These are phyloP conservation scores for Dictyostelium capitatum DNA, from an alignment of 78 protist species.

Conservation along the genomic window DNA sequence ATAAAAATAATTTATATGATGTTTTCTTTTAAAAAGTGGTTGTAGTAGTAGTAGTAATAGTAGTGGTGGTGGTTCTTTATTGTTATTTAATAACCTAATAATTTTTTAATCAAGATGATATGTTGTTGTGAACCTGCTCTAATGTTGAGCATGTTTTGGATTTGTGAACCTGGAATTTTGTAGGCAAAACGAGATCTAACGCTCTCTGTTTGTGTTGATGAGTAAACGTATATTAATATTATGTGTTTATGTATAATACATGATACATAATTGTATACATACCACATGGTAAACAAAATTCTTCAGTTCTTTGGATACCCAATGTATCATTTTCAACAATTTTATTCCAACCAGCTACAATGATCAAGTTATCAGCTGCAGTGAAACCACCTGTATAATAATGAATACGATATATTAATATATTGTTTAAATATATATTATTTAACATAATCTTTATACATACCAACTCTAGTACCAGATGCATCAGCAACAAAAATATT, in stretches of 20 bases:
- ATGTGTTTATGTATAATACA: no score
- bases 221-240: no score
- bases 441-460: no score
- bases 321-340: slow-evolving; percentile 34
- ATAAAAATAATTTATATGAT: no score
- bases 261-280: no score
- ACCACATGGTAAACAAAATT: slow-evolving; percentile 70
- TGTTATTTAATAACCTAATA: slow-evolving; percentile 36
- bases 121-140: slow-evolving; percentile 5
- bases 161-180: slow-evolving; percentile 25
- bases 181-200: slow-evolving; percentile 58
- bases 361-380: slow-evolving; percentile 33
- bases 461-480: slow-evolving; percentile 39
- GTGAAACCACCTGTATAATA: slow-evolving; percentile 22
- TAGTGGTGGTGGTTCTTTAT: background rate
- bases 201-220: no score
- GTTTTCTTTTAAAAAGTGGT: no score
- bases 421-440: no score
- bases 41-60: background rate
- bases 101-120: slow-evolving; percentile 13
- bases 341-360: slow-evolving; percentile 46
- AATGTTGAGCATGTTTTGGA: slow-evolving; percentile 32
- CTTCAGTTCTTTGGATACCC: slow-evolving; percentile 31
- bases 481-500: slow-evolving; percentile 53
- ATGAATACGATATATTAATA: no score